phyloP scores from a whole-genome alignment of 257 asterid species.

The Ophiorrhiza pumila region DNA sequence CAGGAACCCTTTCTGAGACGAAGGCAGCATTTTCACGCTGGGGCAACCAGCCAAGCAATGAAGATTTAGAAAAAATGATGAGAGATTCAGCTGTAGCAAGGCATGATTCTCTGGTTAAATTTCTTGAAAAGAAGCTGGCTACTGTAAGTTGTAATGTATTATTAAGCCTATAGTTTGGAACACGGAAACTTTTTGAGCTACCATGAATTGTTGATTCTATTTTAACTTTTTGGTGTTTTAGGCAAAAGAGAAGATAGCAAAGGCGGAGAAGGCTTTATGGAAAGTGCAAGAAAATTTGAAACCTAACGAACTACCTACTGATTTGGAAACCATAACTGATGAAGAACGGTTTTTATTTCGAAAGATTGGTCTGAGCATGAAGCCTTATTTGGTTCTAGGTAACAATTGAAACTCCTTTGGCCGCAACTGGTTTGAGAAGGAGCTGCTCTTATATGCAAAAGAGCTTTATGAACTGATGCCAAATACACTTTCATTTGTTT shows the following conservation, averaged over 20 bases:
- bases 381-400: constrained; percentile 75
- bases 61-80: constrained; percentile 69
- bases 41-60: constrained; percentile 49
- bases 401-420: constrained; percentile 12
- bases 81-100: constrained; percentile 58
- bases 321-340: constrained; percentile 75
- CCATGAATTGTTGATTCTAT: constrained; percentile 11
- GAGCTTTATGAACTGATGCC: background rate
- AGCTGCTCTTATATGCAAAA: background rate
- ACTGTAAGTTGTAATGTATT: constrained; percentile 46
- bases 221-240: constrained; percentile 25
- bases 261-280: constrained; percentile 59
- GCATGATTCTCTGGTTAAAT: constrained; percentile 57
- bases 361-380: constrained; percentile 87
- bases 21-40: constrained; percentile 81
- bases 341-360: constrained; percentile 87
- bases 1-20: constrained; percentile 95
- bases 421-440: background rate
- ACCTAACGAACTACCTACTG: constrained; percentile 63
- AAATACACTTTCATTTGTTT: background rate
- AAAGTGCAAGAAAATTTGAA: constrained; percentile 59
- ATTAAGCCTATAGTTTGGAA: background rate
- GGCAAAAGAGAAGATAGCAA: constrained; percentile 70
- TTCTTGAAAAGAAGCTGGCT: constrained; percentile 65
- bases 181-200: background rate